Evolutionary conservation across 164 flowering plant genomes (phyloP).

Genomic region (Pachysandra terminalis): DNA sequence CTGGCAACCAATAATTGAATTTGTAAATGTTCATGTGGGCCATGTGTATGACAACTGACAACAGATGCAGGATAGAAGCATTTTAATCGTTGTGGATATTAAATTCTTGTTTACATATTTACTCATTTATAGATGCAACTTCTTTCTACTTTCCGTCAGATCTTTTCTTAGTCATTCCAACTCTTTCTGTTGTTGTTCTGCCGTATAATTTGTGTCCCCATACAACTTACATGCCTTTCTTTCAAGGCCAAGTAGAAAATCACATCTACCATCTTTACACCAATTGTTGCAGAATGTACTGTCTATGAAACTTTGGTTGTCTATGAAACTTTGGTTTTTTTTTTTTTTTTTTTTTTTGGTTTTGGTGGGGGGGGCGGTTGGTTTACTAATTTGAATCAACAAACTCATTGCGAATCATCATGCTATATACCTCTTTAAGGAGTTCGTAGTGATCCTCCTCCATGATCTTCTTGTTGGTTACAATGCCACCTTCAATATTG

Average conservation of each 20-base stretch:
- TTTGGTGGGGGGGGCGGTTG: too few relatives aligned
- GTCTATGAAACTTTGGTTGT: background rate
- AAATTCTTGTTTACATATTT: too few relatives aligned
- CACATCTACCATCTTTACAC: background rate
- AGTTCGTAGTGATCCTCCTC: too few relatives aligned
- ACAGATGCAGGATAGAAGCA: background rate
- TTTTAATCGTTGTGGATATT: background rate
- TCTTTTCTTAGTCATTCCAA: background rate
- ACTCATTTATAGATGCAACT: background rate
- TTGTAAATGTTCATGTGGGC: background rate
- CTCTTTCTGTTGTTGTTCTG: background rate
- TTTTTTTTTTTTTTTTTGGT: too few relatives aligned
- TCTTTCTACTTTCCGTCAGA: too few relatives aligned
- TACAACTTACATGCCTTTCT: background rate
- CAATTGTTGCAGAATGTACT: background rate
- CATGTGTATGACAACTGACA: background rate
- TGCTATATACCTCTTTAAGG: too few relatives aligned
- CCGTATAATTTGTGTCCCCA: too few relatives aligned
- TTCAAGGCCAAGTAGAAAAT: background rate
- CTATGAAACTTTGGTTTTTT: background rate
- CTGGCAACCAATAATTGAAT: background rate
- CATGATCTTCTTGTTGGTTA: too few relatives aligned
- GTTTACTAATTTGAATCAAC: too few relatives aligned
- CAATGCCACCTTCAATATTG: too few relatives aligned
- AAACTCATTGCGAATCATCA: too few relatives aligned